Percentiles rank a stretch among this genome's conserved stretches.
Conservation (phyloP, 2,329 filamentous ascomycete species). For the Fusarium buharicum region DNA sequence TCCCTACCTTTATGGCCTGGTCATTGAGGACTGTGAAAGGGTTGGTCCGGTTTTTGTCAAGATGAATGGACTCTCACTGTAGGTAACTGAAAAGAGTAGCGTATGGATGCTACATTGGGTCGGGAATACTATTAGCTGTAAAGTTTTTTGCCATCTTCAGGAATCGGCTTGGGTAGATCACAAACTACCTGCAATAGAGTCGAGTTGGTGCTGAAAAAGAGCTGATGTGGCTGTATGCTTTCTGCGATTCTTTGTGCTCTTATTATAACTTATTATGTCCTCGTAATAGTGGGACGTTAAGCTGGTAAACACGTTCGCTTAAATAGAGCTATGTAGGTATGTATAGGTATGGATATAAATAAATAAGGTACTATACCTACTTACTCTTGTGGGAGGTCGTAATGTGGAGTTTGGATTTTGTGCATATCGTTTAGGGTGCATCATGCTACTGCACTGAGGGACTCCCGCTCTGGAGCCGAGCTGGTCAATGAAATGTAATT, state of each 20-base stretch:
- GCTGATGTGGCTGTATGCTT: constrained; percentile 5
- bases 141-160: neutral
- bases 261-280: neutral
- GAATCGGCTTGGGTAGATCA: neutral
- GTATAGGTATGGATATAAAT: neutral
- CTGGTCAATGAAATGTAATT: constrained; percentile 20
- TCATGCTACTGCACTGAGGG: constrained; percentile 33
- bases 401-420: constrained; percentile 8
- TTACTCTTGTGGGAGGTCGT: no score
- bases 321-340: neutral
- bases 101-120: neutral
- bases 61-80: neutral
- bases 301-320: no score
- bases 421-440: constrained; percentile 21
- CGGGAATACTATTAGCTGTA: neutral
- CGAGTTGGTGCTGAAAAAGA: neutral
- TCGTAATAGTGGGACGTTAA: no score
- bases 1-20: neutral
- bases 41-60: neutral
- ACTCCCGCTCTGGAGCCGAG: constrained; percentile 28
- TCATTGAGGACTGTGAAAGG: neutral
- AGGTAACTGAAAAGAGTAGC: neutral
- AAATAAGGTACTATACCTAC: neutral
- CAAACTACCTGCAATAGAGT: neutral
- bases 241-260: neutral